Base-by-base conservation (phyloP, 2,329 filamentous ascomycete genomes). In the Epichloe coenophiala region DNA sequence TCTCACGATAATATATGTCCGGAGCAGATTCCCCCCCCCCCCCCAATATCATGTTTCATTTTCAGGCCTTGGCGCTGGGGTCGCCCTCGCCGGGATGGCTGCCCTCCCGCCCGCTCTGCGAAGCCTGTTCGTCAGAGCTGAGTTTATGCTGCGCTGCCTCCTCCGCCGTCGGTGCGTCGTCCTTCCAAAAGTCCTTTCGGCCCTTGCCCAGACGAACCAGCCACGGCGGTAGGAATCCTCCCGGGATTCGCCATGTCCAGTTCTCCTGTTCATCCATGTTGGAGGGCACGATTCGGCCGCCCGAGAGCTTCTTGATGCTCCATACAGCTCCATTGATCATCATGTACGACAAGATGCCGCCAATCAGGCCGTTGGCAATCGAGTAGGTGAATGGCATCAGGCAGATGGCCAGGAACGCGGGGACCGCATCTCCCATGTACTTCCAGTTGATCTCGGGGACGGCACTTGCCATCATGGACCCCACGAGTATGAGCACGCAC, bases 371-470 rank as follows among this genome's bases (percentile, higher is more conserved):
- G 61, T 94, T 86, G 12, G 88, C 86, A 60, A 94, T 93, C 40
- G 82, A 87, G 71, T 93, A 95, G 1, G 86, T 89, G 68, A 94
- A 93, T 0, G 88, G 88, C 88, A 95, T 94, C 54, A 90, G 70
- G 51, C 83, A 80, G 55, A 95, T 84, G 47, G 86, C 89, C 37
- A 94, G 71, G 69, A 94, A 94, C 3, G 88, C 87, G 0, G 88
- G 88, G 23, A 94, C 75, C 1, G 86, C 83, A 63, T 95, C 88
- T 48, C 88, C 88, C 54, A 88, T 73, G 67, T 95, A 94, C 45
- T 74, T 73, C 88, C 88, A 95, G 74, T 95, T 95, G 72, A 95
- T 90, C 56, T 93, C 84, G 15, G 78, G 79, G 12, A 86, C 85
- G 1, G 86, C 77, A 54, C 80, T 77, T 51, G 84, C 81, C 88